These are phyloP conservation scores for Agrocybe chaxingu DNA, from an alignment of 768 basidiomycete species.

Conservation along the genomic window DNA sequence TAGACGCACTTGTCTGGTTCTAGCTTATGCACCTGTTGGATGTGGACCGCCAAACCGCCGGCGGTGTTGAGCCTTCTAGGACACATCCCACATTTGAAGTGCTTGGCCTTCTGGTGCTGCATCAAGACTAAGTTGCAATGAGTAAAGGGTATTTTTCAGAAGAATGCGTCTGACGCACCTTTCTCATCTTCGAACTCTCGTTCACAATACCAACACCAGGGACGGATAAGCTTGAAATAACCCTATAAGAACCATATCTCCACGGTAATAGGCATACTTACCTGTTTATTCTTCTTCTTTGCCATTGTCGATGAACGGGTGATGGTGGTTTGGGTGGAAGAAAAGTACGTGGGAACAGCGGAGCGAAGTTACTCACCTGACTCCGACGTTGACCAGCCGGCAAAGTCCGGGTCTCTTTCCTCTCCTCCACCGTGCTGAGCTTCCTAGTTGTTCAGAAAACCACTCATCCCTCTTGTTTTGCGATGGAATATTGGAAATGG, in stretches of 20 bases:
- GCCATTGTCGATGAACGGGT: slow-evolving; percentile 31
- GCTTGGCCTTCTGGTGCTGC: slow-evolving; percentile 99
- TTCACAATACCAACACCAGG: slow-evolving; percentile 99
- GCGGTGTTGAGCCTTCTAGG: slow-evolving; percentile 95
- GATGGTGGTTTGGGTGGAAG: slow-evolving; percentile 4
- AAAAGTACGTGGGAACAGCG: too few species aligned
- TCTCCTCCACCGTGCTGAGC: too few species aligned
- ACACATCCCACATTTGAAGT: slow-evolving; percentile 97
- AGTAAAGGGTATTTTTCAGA: not conserved
- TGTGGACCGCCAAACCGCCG: slow-evolving; percentile 95
- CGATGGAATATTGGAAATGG: too few species aligned
- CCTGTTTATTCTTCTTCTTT: slow-evolving; percentile 63
- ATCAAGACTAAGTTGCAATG: slow-evolving; percentile 68
- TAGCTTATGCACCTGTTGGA: slow-evolving; percentile 99
- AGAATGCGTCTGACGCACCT: slow-evolving; percentile 46
- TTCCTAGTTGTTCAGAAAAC: too few species aligned
- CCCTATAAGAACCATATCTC: not conserved
- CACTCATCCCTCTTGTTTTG: too few species aligned
- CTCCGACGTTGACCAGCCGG: too few species aligned
- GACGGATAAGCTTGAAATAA: slow-evolving; percentile 65
- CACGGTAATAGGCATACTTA: slow-evolving; percentile 13
- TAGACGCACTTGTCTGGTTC: slow-evolving; percentile 81
- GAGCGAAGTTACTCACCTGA: too few species aligned
- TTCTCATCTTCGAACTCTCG: slow-evolving; percentile 99
- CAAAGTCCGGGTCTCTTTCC: too few species aligned